Evolutionary conservation across 2,329 filamentous ascomycete genomes (phyloP), one percentile per base, ranked within the genome.

Genomic region (Dothistroma pini): DNA sequence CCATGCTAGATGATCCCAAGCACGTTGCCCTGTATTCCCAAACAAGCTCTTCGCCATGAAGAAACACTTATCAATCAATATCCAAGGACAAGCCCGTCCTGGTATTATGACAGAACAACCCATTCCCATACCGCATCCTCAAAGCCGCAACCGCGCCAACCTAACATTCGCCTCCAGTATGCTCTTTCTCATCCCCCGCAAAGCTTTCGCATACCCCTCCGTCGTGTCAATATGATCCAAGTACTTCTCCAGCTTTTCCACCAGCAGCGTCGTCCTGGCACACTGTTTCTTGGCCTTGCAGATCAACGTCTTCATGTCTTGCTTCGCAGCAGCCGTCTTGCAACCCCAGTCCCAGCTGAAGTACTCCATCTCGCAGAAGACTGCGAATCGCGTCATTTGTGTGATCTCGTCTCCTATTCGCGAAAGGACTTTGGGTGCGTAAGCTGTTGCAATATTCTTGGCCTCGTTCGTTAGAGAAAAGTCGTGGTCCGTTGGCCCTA

Each of bases 261-360:
- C 58, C 53, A 66, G 47, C 1, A 54, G 52, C 31, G 53, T 59
- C 29, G 53, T 49, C 44, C 19, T 56, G 19, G 54, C 41, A 41
- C 59, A 60, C 25, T 64, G 59, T 22, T 56, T 50, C 44, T 61
- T 58, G 7, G 61, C 64, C 34, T 51, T 54, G 32, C 48, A 14
- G 2, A 68, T 63, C 50, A 65, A 35, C 14, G 21, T 55, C 57
- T 56, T 51, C 66, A 68, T 68, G 32, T 68, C 64, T 12, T 61
- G 57, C 50, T 56, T 56, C 16, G 64, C 66, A 22, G 56, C 49
- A 16, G 50, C 54, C 25, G 61, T 66, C 44, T 66, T 68, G 56
- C 59, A 63, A 10, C 35, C 55, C 66, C 64, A 68, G 25, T 66
- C 66, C 62, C 63, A 65, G 48, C 56, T 59, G 51, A 61, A 65